Base-by-base conservation (phyloP, 148 eudicot genomes). In the Talinum fruticosum region DNA sequence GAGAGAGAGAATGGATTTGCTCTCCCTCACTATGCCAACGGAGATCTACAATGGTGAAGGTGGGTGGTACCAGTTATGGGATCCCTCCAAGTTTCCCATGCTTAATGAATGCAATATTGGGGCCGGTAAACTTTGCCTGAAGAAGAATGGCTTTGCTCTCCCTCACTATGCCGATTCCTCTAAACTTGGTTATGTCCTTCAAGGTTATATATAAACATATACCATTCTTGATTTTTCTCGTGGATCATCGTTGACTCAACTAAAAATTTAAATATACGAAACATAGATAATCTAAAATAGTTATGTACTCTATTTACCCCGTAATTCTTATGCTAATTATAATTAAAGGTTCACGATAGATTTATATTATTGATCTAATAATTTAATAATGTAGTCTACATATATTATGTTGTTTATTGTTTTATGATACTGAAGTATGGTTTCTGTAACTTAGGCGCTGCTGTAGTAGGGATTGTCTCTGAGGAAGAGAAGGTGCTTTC, bases 141-240 rank as follows among this genome's bases (percentile, higher is more conserved):
- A 72, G 49, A 90, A 92, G 80, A 64, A 84, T 71, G 97, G 94
- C 0, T 84, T 92, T 70, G 93, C 93, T 76, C 87, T 90, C 33
- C 97, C 94, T 66, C 89, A 85, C 19, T 92, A 89, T 76, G 86
- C 91, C 62, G 94, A 92, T 84, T 92, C 91, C 5, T 79, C 92
- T 69, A 90, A 89, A 82, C 87, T 92, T 54, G 92, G 91, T n/a
- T 90, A 90, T 73, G 97, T 92, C 81, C 91, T 92, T 80, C 91
- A 92, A 87, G 91, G 97, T 92, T n/a, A n/a, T n/a, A n/a, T n/a
- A n/a, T n/a, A n/a, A n/a, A n/a, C n/a, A n/a, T n/a, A n/a, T n/a
- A n/a, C n/a, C n/a, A n/a, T n/a, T n/a, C n/a, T n/a, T n/a, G n/a
- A n/a, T n/a, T n/a, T n/a, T n/a, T n/a, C n/a, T n/a, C n/a, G n/a